Evolutionary conservation across 805 yeast species (phyloP), one percentile per base, ranked within the genome.

Genomic region (Pichia occidentalis): DNA sequence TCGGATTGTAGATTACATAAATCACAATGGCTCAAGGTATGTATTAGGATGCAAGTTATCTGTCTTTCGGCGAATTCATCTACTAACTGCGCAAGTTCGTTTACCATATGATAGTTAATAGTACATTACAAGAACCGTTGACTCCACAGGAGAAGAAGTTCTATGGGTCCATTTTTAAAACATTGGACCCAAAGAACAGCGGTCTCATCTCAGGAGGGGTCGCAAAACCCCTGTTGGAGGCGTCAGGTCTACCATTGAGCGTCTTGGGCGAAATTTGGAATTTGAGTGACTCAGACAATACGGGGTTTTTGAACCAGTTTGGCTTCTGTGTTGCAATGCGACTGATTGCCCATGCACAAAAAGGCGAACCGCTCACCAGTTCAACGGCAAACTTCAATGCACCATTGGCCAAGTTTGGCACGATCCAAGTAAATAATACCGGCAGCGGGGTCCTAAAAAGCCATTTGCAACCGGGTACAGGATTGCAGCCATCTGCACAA

Each of bases 261-360:
- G 64, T 73, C 22, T 67, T 92, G 24, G 95, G 96, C 8, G 92
- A 87, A 60, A 80, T 92, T 46, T 92, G 98, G 98, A 88, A 84
- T 58, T 57, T 83, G 24, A 87, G 95, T n/a, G 99, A 92, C 61
- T 72, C 75, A n/a, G 79, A 77, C 42, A 86, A 86, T 63, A 70
- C 77, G 46, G 99, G 99, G 0, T 83, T 80, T 53, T 67, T 92
- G 46, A 81, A 80, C 49, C 85, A 80, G 54, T 68, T 72, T 40
- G 90, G 88, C 19, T 92, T 92, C 60, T 75, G 83, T 45, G 72
- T 77, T 37, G 95, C 97, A 16, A 71, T 92, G 76, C 75, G 99
- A 57, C 66, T 86, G 48, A 84, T 92, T 52, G 95, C 94, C 20
- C 84, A 85, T 55, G 79, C 85, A 31, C 97, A 92, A 64, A 59